Base-by-base conservation (phyloP, 2,329 filamentous ascomycete genomes). In the Scleromitrula shiraiana region DNA sequence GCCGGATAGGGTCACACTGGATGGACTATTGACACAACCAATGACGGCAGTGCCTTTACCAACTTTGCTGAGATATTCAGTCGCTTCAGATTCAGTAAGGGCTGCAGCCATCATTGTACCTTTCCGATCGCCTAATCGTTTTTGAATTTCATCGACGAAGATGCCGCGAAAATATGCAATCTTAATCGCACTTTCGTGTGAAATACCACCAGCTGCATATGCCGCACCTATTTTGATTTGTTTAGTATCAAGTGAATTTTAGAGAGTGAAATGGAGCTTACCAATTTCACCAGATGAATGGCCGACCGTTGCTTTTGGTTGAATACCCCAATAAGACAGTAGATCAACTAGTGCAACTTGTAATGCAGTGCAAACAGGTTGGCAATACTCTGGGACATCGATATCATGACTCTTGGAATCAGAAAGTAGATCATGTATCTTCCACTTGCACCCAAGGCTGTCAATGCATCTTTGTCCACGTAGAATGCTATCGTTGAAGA, bases 211-310 rank as follows among this genome's bases (percentile, higher is more conserved):
- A 1, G 64, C 56, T 0, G 15, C n/a, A n/a, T n/a, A n/a, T n/a
- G n/a, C n/a, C 22, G 30, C 33, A 48, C 3, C 37, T 47, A 19
- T 4, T n/a, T 22, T 4, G 7, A 8, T 22, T 12, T 23, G 7
- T 5, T 27, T 7, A 22, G 38, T 32, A 37, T 22, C 7, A 24
- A 7, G 7, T 24, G 6, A 42, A 4, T 20, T 36, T 36, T 8
- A 37, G 7, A 12, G 9, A 14, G 17, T n/a, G 5, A 15, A 8
- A 15, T 10, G 14, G 12, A 17, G n/a, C 24, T n/a, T 23, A 48
- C 38, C 70, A 26, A 74, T 72, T 48, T 75, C 72, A 8, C 72
- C 72, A 35, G 62, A 66, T 0, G 70, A 73, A 53, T 74, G 72
- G 1, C 72, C 70, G 4, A 66, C 59, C 0, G 71, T 67, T 1